Evolutionary conservation across 768 basidiomycete genomes (phyloP), one percentile per base, ranked within the genome.

Genomic region (Lactarius deliciosus): DNA sequence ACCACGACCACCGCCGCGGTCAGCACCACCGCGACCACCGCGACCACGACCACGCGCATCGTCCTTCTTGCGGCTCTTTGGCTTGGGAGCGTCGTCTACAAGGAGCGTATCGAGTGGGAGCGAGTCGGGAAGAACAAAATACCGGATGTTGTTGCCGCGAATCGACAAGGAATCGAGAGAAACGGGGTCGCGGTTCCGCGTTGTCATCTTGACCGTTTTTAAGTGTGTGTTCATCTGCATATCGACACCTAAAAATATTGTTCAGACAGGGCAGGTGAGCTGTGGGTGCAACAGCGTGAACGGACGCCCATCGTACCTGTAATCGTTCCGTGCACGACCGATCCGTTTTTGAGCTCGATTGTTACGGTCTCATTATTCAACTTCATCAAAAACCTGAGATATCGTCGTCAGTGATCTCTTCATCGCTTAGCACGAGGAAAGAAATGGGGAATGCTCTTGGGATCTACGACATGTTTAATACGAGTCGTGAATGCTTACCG

Each of bases 161-260:
- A 99, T 96, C 43, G 94, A 95, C 58, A 98, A 83, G 3, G 90
- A 83, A 77, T 99, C 96, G 62, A 98, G 87, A 25, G 91, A 81
- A 32, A 87, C 79, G 5, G 95, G 92, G 64, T 95, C 92, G 67
- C 92, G 90, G 76, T 94, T 95, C 62, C 94, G 87, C 36, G 87
- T 83, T n/a, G 94, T 94, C 82, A 98, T 89, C 80, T 97, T 98
- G 70, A 99, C 92, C 57, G 94, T 93, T 82, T 99, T 99, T 61
- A 99, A 83, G 73, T 98, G 91, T 3, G 96, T 98, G 81, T 98
- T 98, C 96, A 99, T 99, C 74, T 96, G 94, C 85, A 96, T 95
- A 79, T 99, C 96, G 60, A 99, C 97, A 65, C 95, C 96, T 98
- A 76, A 18, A 30, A n/a, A 2, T 28, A 10, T 2, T 7, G 43